Base-by-base conservation (phyloP, 371 early-diverging fungal genomes). In the Rhizopus delemar region DNA sequence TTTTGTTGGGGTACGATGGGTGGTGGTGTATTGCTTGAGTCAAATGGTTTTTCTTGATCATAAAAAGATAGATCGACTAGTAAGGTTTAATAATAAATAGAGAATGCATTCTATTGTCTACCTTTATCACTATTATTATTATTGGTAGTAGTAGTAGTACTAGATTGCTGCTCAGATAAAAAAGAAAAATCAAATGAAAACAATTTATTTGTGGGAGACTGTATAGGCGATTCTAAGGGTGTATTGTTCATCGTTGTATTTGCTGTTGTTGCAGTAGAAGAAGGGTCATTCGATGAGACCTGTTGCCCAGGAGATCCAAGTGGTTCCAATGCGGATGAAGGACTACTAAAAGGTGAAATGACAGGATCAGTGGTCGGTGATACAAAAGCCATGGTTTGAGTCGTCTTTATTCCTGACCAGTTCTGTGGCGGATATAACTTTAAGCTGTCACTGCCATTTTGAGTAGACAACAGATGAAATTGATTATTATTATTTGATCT, bases 1-100 rank as follows among this genome's bases (percentile, higher is more conserved):
- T 94, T 91, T 53, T 88, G 86, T 46, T 86, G 86, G 59, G 85
- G 86, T 41, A 68, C 69, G 29, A n/a, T 6, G 15, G 34, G 11
- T 12, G 50, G 13, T 38, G 29, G 4, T 8, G 39, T 31, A 38
- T 36, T n/a, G 45, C 11, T 56, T 31, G 51, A 16, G 41, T 28
- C 8, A 12, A 29, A 29, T 29, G 29, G 7, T 29, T 48, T 48
- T 28, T 48, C 22, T 48, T 48, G 22, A n/a, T 43, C 15, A 43
- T n/a, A 43, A 11, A 43, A 5, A n/a, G 43, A 22, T 38, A 5
- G 39, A 2, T 13, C 13, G 8, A 38, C 39, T 11, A 38, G 39
- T 13, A 11, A 38, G 5, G 39, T 11, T 38, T 38, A 38, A 6
- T 11, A 38, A 13, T 11, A 11, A 38, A 5, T 11, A 11, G 39